Evolutionary conservation across 2,329 filamentous ascomycete species (phyloP), one percentile per base, ranked within the genome.

Genomic region (Chrysosporium queenslandicum): DNA sequence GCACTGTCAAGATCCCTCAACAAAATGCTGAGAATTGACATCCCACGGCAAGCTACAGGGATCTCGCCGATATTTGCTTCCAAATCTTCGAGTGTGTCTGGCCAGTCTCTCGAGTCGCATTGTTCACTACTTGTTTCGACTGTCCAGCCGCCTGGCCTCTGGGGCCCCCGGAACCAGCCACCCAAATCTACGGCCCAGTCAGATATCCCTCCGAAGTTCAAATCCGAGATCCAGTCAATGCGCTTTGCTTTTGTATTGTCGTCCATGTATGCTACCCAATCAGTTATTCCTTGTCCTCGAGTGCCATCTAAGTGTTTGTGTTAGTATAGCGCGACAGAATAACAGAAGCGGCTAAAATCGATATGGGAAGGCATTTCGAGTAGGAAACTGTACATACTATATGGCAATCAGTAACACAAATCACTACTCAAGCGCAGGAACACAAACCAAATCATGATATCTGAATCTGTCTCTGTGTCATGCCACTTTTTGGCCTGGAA

Each of bases 121-220:
- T 18, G 4, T 4, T 11, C 3, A 30, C 18, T 2, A 16, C 14
- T 23, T 29, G 36, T 6, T 30, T 50, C 20, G 0, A 41, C 23
- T 0, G 20, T 50, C 34, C 36, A 50, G 16, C 36, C 47, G 9
- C 36, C 36, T 20, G 18, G 2, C 20, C 2, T 16, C 9, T 41
- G n/a, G 8, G 34, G 6, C 29, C 36, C 47, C 18, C 34, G 12
- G 29, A 30, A 41, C 39, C 39, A 41, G 14, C 14, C 39, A 11
- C 18, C 39, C 18, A 65, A 53, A 52, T 29, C 27, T 9, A 61
- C 51, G 1, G 64, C 63, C 64, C 63, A 67, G 46, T 65, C 59
- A 9, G 56, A 50, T 9, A 52, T 62, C 0, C 63, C 63, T 0
- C 41, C 59, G 25, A 66, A 58, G 37, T 62, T 61, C 1, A 58